phyloP scores from a whole-genome alignment of 73 alveolate species.

The Uronychia binucleata region DNA sequence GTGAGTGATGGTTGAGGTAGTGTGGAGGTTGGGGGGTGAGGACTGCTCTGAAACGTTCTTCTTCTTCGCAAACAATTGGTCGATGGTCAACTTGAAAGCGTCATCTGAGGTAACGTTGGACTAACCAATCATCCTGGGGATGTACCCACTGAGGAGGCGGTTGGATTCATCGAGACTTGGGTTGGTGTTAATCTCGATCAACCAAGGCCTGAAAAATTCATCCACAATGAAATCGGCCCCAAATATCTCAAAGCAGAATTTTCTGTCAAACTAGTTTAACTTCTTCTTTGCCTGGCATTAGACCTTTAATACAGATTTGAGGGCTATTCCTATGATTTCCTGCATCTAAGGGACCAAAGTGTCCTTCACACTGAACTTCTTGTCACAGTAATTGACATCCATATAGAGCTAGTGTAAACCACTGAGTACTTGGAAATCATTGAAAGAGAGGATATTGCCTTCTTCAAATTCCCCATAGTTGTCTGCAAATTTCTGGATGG shows the following conservation, averaged over 20 bases:
- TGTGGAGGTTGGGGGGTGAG: too few species aligned
- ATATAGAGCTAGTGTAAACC: conserved; percentile 35
- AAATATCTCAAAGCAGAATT: conserved; percentile 84
- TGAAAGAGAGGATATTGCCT: conserved; percentile 89
- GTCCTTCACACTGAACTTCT: not conserved
- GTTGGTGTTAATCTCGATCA: conserved; percentile 93
- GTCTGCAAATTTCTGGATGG: conserved; percentile 78
- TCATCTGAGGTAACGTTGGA: conserved; percentile 14
- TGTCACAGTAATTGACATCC: not conserved
- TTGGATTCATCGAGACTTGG: conserved; percentile 91
- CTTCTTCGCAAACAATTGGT: conserved; percentile 23
- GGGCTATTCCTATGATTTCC: not conserved
- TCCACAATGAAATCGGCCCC: conserved; percentile 93
- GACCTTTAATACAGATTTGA: not conserved
- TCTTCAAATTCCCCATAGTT: conserved; percentile 91
- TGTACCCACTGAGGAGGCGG: conserved; percentile 59
- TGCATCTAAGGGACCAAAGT: not conserved
- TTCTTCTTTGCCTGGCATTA: conserved; percentile 21
- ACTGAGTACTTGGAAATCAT: conserved; percentile 39
- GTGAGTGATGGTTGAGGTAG: too few species aligned
- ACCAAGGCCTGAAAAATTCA: conserved; percentile 79
- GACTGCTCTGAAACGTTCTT: not conserved
- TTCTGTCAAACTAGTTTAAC: conserved; percentile 69
- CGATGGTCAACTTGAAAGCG: conserved; percentile 60
- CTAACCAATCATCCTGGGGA: conserved; percentile 86